Evolutionary conservation across 2,329 filamentous ascomycete genomes (phyloP).

Genomic region (Zymoseptoria passerinii): DNA sequence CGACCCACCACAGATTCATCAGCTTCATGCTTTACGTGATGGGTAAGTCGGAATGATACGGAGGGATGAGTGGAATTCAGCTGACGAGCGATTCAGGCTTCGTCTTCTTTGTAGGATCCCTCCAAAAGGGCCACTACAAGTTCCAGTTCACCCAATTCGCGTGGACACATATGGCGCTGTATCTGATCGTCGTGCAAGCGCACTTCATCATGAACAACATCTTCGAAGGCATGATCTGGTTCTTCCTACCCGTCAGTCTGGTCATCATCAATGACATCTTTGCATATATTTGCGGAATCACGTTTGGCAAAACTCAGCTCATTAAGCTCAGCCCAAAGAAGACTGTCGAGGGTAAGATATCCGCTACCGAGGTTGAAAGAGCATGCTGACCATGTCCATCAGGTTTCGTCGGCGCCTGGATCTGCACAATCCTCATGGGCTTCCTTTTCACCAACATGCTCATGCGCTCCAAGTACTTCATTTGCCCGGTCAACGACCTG

Average conservation of each 20-base stretch:
- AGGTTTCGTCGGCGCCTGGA: conserved; percentile 91
- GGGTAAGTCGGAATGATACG: conserved; percentile 50
- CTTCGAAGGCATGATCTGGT: conserved; percentile 99
- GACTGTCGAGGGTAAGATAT: conserved; percentile 63
- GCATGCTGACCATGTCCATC: neutral
- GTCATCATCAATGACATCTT: conserved; percentile 99
- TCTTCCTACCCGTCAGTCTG: conserved; percentile 87
- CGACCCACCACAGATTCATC: conserved; percentile 96
- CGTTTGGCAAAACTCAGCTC: conserved; percentile 89
- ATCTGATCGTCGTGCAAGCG: conserved; percentile 93
- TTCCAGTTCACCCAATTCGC: conserved; percentile 99
- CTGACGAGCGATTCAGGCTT: conserved; percentile 55
- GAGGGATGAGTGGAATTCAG: neutral
- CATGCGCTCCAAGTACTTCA: conserved; percentile 91
- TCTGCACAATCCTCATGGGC: conserved; percentile 85
- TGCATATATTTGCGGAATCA: conserved; percentile 94
- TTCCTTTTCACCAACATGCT: conserved; percentile 74
- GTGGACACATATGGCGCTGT: conserved; percentile 98
- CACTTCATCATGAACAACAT: conserved; percentile 99
- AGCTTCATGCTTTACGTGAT: conserved; percentile 98
- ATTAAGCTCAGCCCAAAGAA: conserved; percentile 99
- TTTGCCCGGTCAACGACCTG: conserved; percentile 93
- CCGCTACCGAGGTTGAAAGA: neutral
- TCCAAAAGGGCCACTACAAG: conserved; percentile 92
- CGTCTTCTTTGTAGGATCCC: conserved; percentile 91